Conservation (phyloP, 495 filamentous ascomycete genomes). For the Hypoxylon cercidicola region DNA sequence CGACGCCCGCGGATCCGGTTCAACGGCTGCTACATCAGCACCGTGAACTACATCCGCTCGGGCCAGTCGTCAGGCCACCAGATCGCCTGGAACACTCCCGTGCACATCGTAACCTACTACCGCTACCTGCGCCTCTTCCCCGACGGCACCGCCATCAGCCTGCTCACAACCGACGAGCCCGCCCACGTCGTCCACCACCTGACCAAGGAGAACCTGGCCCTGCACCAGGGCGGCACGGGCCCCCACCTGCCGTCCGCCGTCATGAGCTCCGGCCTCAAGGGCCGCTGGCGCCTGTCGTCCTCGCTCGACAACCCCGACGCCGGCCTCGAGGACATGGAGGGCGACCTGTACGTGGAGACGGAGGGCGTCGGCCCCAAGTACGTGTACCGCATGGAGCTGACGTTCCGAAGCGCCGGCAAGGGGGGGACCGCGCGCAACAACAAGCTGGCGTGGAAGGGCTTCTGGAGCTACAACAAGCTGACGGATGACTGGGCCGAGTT, state of each 20-base stretch:
- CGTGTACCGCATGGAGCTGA: slow-evolving; percentile 80
- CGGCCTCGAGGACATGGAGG: slow-evolving; percentile 59
- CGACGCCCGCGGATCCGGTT: slow-evolving; percentile 87
- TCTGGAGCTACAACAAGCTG: slow-evolving; percentile 88
- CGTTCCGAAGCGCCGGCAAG: slow-evolving; percentile 68
- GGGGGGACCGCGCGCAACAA: slow-evolving; percentile 67
- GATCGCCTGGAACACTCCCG: slow-evolving; percentile 79
- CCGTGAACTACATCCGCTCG: slow-evolving; percentile 90
- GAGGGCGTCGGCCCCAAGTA: slow-evolving; percentile 80
- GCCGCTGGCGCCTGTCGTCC: slow-evolving; percentile 50
- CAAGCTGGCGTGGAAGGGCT: slow-evolving; percentile 88
- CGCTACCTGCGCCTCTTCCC: slow-evolving; percentile 95
- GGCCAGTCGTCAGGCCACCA: slow-evolving; percentile 69
- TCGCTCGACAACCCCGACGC: slow-evolving; percentile 41
- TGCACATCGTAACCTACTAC: slow-evolving; percentile 98
- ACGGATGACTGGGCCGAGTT: slow-evolving; percentile 94
- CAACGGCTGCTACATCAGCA: slow-evolving; percentile 94
- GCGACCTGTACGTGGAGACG: slow-evolving; percentile 84
- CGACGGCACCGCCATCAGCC: slow-evolving; percentile 80
- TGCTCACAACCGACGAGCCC: slow-evolving; percentile 83
- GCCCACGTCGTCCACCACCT: slow-evolving; percentile 83
- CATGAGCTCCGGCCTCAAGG: slow-evolving; percentile 51
- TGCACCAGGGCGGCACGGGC: slow-evolving; percentile 35
- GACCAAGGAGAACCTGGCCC: slow-evolving; percentile 52
- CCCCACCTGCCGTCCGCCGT: slow-evolving; percentile 49